A percentile compares a stretch with the other conserved stretches of the same genome.
Conservation (phyloP, 805 yeast species). For the Alloascoidea africana region DNA sequence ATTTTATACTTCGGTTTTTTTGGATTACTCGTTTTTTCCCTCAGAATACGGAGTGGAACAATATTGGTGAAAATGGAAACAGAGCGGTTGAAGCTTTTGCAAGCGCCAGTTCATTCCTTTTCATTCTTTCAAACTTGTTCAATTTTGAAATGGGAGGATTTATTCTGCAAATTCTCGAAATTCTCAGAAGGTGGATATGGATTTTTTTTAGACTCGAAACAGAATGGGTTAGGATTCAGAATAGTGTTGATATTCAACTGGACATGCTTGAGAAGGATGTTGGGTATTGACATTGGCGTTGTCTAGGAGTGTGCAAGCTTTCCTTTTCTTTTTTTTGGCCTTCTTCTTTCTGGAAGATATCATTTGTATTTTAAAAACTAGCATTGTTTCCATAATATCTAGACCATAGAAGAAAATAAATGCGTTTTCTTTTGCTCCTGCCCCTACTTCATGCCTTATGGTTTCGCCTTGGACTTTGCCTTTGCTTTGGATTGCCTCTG, state of each 20-base stretch:
- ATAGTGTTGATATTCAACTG: slow-evolving; percentile 5
- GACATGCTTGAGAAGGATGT: slow-evolving; percentile 6
- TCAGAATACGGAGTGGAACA: slow-evolving; percentile 10
- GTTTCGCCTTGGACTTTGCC: slow-evolving; percentile 18
- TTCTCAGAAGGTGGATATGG: slow-evolving; percentile 84
- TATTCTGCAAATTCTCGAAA: slow-evolving; percentile 55
- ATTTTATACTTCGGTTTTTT: slow-evolving; percentile 53
- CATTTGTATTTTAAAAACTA: not conserved
- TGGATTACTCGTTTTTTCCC: slow-evolving; percentile 53
- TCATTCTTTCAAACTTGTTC: slow-evolving; percentile 13
- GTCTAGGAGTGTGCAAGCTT: not conserved
- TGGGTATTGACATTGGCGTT: not conserved
- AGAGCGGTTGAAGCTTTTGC: slow-evolving; percentile 5
- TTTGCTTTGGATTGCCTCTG: slow-evolving; percentile 25
- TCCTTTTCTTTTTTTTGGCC: not conserved
- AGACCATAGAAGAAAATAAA: not conserved
- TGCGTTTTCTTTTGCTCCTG: too few species aligned
- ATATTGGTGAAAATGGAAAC: slow-evolving; percentile 13
- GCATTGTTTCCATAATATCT: not conserved
- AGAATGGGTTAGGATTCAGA: slow-evolving; percentile 29
- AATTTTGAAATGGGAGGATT: slow-evolving; percentile 47
- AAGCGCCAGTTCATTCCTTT: slow-evolving; percentile 6
- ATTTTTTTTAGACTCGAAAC: slow-evolving; percentile 70
- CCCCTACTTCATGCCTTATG: too few species aligned
- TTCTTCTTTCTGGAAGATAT: slow-evolving; percentile 2